phyloP scores from a whole-genome alignment of 257 asterid genomes.

The Scutellaria galericulata region DNA sequence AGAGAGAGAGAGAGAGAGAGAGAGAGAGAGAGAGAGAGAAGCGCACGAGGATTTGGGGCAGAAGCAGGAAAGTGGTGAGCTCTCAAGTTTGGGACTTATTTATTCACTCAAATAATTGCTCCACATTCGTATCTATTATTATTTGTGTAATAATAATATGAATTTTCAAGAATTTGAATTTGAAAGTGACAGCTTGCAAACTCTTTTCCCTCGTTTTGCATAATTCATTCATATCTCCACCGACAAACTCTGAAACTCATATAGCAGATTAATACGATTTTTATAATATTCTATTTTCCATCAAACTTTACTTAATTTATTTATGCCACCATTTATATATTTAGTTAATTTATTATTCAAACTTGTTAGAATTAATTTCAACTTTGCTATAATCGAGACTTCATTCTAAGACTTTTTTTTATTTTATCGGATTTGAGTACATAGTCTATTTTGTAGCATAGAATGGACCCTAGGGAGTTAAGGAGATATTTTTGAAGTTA shows the following conservation, averaged over 20 bases:
- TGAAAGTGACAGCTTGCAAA: slow-evolving; percentile 41
- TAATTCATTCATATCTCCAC: slow-evolving; percentile 32
- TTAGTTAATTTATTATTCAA: too few species aligned
- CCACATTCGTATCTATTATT: too few species aligned
- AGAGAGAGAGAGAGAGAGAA: slow-evolving; percentile 28
- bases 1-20: slow-evolving; percentile 10
- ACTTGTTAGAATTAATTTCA: too few species aligned
- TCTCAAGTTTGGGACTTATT: slow-evolving; percentile 16
- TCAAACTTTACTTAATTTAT: too few species aligned
- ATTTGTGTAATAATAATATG: background rate
- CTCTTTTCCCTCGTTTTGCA: background rate
- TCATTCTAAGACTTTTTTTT: too few species aligned
- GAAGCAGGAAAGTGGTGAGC: slow-evolving; percentile 43
- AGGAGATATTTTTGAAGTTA: slow-evolving; percentile 14
- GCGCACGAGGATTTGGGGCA: slow-evolving; percentile 44
- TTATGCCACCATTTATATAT: too few species aligned
- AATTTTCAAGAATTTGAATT: slow-evolving; percentile 38
- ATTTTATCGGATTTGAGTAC: too few species aligned
- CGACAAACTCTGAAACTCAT: slow-evolving; percentile 40
- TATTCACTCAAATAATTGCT: slow-evolving; percentile 14
- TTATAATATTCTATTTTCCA: too few species aligned
- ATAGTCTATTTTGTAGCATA: too few species aligned
- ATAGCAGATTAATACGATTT: too few species aligned
- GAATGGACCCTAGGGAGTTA: background rate
- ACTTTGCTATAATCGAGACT: too few species aligned